Base-by-base conservation (phyloP, 2,329 filamentous ascomycete species). In the Macrophomina phaseolina region DNA sequence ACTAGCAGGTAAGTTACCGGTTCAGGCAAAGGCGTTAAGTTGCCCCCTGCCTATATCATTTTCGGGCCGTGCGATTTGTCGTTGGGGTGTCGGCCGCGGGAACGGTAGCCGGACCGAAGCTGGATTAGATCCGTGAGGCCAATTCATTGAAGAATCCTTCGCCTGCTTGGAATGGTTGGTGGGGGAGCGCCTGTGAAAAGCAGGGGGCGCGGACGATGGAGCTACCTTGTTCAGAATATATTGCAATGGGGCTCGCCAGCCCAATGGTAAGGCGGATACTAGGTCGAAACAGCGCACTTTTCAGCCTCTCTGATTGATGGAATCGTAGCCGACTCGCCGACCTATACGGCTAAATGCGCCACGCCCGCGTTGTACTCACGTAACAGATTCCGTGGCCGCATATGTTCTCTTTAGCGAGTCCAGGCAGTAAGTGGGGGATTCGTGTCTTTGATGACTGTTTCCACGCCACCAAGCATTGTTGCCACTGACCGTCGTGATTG, bases 301-400 rank as follows among this genome's bases (percentile, higher is more conserved):
- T 28, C 6, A 1, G 16, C 34, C 42, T 16, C 16, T 61, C 58
- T 28, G 5, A 49, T 62, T 49, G 42, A 62, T 28, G 45, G 58
- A 18, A 61, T 61, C 34, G 56, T 16, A 16, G 14, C n/a, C 8
- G 40, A 32, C 16, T 32, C 9, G 30, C 38, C 8, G 16, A 40
- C 45, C 45, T 11, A 23, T 18, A 9, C 58, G 58, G 58, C 30
- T 62, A 49, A 62, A 61, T 61, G 28, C 56, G 42, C 40, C 16
- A 34, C 23, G 18, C 48, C 14, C 16, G 30, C 14, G 18, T 18
- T 36, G 23, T 14, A 32, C n/a, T 61, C 51, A 48, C 56, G 58
- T 62, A 49, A 62, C 11, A 36, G 18, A 62, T 36, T 49, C 42
- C 16, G 38, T 18, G 7, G 32, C 8, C 11, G 38, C 7, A 28